Evolutionary conservation across 2,329 filamentous ascomycete species (phyloP), one percentile per base, ranked within the genome.

Genomic region (Aciculosporium take): DNA sequence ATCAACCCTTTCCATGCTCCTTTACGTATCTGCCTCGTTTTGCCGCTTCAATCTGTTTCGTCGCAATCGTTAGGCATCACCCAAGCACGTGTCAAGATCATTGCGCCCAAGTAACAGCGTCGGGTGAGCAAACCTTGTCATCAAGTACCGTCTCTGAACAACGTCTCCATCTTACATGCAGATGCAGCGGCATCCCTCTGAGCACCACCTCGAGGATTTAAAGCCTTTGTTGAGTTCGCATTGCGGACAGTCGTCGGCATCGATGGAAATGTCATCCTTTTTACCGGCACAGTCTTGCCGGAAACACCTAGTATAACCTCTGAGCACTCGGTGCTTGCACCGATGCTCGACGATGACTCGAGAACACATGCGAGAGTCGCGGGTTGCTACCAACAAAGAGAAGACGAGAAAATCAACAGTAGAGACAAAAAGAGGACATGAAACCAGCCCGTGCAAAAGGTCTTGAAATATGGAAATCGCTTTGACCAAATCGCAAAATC

Each of bases 221-320:
- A 56, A 51, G 31, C 49, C 42, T 28, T 48, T 48, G n/a, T 46
- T 49, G 37, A 49, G 51, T 35, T 61, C 59, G 44, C 61, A 63
- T 37, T 57, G 55, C 30, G 56, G 48, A 42, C 61, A 63, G 28
- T 57, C 48, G 18, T 62, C 57, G 2, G 49, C 41, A 37, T 58
- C 53, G 36, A 50, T 41, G 13, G 51, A 49, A 5, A 60, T 45
- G 21, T 59, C 56, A 23, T 61, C 58, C 18, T 48, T 51, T 23
- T 53, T 51, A 2, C 51, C 56, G 1, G 52, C 41, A 41, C 60
- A 63, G 20, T 55, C 44, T 5, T 54, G 52, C 32, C 47, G 45
- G 39, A 56, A 62, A 49, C 61, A 63, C 45, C 53, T 51, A 9
- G 60, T 61, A 38, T 54, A 57, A 37, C 60, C 61, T 23, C 60